Percentiles rank a stretch among this genome's conserved stretches.
Conservation (phyloP, 495 filamentous ascomycete species). For the Parathielavia hyrcaniae region DNA sequence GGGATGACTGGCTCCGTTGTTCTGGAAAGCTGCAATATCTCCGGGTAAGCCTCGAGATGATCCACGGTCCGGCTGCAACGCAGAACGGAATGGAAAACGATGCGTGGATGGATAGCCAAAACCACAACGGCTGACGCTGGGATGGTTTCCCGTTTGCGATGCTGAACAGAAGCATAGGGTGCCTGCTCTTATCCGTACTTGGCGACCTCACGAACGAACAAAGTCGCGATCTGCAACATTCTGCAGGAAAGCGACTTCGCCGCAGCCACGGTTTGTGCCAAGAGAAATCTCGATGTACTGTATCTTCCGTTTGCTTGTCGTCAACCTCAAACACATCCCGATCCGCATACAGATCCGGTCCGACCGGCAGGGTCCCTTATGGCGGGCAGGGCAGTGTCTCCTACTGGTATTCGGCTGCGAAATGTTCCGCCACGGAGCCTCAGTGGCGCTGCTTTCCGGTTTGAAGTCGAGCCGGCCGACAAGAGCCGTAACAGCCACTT, state of each 20-base stretch:
- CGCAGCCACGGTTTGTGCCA: background rate
- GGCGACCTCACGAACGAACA: background rate
- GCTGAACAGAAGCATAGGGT: background rate
- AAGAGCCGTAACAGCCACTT: background rate
- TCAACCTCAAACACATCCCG: slow-evolving; percentile 23
- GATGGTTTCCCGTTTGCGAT: background rate
- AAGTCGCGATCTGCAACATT: slow-evolving; percentile 3
- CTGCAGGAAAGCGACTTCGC: slow-evolving; percentile 5
- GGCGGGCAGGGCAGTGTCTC: background rate
- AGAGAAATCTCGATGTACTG: slow-evolving; percentile 1
- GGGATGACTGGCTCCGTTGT: background rate
- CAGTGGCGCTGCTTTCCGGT: slow-evolving; percentile 4
- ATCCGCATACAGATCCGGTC: background rate
- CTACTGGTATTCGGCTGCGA: background rate
- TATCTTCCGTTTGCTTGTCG: slow-evolving; percentile 13
- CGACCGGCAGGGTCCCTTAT: background rate
- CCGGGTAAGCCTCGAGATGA: slow-evolving; percentile 24
- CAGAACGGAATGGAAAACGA: background rate
- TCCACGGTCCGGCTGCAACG: slow-evolving; percentile 14
- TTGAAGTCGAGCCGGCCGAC: background rate
- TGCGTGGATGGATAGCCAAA: background rate
- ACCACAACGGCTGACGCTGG: background rate
- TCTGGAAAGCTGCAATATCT: slow-evolving; percentile 24
- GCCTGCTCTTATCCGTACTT: background rate
- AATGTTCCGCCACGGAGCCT: background rate